phyloP scores from a whole-genome alignment of 345 rosid species.

The Boechera divaricarpa region DNA sequence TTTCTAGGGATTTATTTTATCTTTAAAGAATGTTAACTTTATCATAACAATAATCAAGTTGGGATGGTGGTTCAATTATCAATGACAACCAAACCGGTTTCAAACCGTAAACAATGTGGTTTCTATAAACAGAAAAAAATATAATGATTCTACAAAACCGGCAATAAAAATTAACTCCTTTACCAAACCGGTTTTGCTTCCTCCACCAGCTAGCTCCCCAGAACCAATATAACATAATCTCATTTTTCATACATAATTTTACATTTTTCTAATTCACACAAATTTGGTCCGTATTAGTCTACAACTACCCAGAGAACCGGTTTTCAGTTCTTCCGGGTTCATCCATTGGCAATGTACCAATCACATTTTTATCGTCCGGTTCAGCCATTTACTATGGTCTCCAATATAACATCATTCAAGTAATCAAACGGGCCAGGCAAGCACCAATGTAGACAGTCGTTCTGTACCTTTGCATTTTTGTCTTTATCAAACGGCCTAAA shows the following conservation, averaged over 20 bases:
- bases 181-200: conserved; percentile 28
- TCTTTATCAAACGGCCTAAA: conserved; percentile 72
- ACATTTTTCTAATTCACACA: conserved; percentile 24
- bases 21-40: not conserved
- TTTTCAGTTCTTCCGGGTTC: not conserved
- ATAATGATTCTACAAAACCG: conserved; percentile 21
- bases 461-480: conserved; percentile 71
- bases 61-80: not conserved
- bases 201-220: conserved; percentile 16
- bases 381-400: conserved; percentile 61
- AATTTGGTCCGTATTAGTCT: conserved; percentile 17
- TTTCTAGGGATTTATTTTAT: not conserved
- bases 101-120: no score
- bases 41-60: not conserved
- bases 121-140: not conserved
- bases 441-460: conserved; percentile 98
- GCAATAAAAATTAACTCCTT: not conserved
- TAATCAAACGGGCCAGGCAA: conserved; percentile 92
- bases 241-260: not conserved
- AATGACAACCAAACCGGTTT: not conserved
- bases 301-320: conserved; percentile 17
- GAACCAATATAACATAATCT: conserved; percentile 4
- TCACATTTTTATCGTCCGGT: conserved; percentile 6
- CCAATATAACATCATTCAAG: conserved; percentile 89
- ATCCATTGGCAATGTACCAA: not conserved